These are phyloP conservation scores for Beauveria asiatica DNA, from an alignment of 2,329 filamentous ascomycete genomes.

Conservation along the genomic window DNA sequence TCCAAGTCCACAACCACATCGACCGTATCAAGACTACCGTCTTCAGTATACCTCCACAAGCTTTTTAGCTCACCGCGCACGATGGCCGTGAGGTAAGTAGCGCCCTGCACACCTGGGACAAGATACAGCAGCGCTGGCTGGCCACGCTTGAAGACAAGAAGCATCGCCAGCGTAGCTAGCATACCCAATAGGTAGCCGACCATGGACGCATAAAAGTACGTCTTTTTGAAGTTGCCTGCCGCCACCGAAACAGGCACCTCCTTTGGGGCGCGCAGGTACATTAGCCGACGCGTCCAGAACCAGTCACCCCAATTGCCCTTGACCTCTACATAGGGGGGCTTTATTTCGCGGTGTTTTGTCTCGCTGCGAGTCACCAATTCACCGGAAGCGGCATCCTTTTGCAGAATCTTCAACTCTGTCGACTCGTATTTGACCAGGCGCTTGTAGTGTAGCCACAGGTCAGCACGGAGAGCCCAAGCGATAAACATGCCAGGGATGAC, in stretches of 20 bases:
- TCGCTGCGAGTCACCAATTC: slow-evolving; percentile 27
- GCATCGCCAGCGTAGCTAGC: slow-evolving; percentile 64
- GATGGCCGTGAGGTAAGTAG: slow-evolving; percentile 66
- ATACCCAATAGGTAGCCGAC: slow-evolving; percentile 72
- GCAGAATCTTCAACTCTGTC: slow-evolving; percentile 25
- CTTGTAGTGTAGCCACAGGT: slow-evolving; percentile 77
- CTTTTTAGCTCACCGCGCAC: slow-evolving; percentile 60
- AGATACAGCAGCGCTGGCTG: slow-evolving; percentile 90
- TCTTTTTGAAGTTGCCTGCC: slow-evolving; percentile 60
- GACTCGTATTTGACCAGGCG: slow-evolving; percentile 47
- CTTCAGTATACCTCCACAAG: slow-evolving; percentile 80
- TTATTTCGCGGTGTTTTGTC: slow-evolving; percentile 38
- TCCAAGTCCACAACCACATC: slow-evolving; percentile 50
- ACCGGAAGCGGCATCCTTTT: slow-evolving; percentile 25
- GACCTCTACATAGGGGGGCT: slow-evolving; percentile 46
- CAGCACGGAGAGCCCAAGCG: slow-evolving; percentile 80
- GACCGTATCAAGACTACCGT: slow-evolving; percentile 45
- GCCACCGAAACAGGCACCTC: slow-evolving; percentile 24
- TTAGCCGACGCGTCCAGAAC: slow-evolving; percentile 56
- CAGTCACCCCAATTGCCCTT: slow-evolving; percentile 74
- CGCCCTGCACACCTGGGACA: slow-evolving; percentile 72
- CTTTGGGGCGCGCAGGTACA: slow-evolving; percentile 19
- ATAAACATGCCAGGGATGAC: slow-evolving; percentile 89
- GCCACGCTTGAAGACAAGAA: slow-evolving; percentile 69
- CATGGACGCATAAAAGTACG: slow-evolving; percentile 74